Conservation (phyloP, 768 basidiomycete genomes). For the Cystobasidium onofrii region DNA sequence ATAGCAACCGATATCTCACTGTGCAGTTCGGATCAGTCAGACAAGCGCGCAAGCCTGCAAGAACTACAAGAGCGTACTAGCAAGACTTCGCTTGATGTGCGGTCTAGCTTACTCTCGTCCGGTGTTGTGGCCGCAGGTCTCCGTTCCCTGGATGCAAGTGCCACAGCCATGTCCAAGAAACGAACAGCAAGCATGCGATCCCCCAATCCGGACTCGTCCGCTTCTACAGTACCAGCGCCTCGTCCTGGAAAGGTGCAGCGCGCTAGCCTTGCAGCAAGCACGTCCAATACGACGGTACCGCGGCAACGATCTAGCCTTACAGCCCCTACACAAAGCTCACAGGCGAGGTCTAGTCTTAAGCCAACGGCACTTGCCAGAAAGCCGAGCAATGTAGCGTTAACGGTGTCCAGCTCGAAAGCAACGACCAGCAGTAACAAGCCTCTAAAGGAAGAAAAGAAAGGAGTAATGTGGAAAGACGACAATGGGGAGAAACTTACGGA, state of each 20-base stretch:
- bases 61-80: background rate
- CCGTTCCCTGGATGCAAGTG: background rate
- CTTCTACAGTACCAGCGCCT: background rate
- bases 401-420: background rate
- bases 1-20: background rate
- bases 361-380: background rate
- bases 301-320: background rate
- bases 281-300: background rate
- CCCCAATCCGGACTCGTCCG: background rate
- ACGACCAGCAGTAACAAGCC: background rate
- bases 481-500: slow-evolving; percentile 23
- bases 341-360: background rate
- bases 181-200: background rate
- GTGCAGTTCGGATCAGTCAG: background rate
- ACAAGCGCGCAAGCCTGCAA: background rate
- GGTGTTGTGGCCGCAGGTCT: background rate
- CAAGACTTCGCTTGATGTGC: background rate
- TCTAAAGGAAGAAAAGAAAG: slow-evolving; percentile 11
- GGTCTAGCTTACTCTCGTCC: background rate
- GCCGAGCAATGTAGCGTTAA: background rate
- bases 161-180: background rate
- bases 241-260: background rate
- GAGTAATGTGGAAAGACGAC: slow-evolving; percentile 28
- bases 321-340: background rate
- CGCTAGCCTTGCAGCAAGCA: background rate